Conservation (phyloP, 2,329 filamentous ascomycete species). For the Myriangium duriaei region DNA sequence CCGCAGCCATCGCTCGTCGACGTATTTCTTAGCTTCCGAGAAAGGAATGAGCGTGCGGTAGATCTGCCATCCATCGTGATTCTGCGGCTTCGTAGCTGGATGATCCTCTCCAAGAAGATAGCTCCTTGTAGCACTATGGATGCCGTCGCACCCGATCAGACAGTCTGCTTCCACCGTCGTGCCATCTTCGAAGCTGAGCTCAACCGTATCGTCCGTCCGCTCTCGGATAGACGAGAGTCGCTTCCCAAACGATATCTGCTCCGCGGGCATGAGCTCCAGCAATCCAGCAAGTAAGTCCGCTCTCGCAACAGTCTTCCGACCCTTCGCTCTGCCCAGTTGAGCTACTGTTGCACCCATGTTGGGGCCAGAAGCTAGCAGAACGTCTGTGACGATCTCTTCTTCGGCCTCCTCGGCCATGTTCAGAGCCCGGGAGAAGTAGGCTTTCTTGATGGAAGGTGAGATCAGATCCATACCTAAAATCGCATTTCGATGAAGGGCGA, state of each 20-base stretch:
- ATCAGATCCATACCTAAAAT: slow-evolving; percentile 35
- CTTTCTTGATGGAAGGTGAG: slow-evolving; percentile 26
- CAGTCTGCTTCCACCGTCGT: slow-evolving; percentile 33
- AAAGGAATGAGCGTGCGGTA: slow-evolving; percentile 21
- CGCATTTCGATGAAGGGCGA: slow-evolving; percentile 42
- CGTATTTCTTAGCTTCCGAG: slow-evolving; percentile 18
- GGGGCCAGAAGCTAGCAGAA: slow-evolving; percentile 22
- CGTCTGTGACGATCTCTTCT: slow-evolving; percentile 22
- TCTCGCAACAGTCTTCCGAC: slow-evolving; percentile 29
- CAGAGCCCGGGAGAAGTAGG: slow-evolving; percentile 37
- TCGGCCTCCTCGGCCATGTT: slow-evolving; percentile 31
- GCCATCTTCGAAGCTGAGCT: slow-evolving; percentile 37
- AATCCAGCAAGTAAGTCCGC: slow-evolving; percentile 39
- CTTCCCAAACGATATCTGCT: slow-evolving; percentile 34
- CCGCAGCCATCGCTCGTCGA: slow-evolving; percentile 20
- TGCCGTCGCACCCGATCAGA: slow-evolving; percentile 42
- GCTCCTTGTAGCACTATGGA: slow-evolving; percentile 35
- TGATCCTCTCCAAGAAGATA: slow-evolving; percentile 30
- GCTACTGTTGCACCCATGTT: slow-evolving; percentile 31
- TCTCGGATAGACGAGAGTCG: slow-evolving; percentile 25
- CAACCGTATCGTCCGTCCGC: slow-evolving; percentile 19
- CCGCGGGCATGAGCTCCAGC: slow-evolving; percentile 31
- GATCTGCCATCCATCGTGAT: slow-evolving; percentile 22
- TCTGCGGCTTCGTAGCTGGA: slow-evolving; percentile 20
- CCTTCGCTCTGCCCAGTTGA: slow-evolving; percentile 24